Base-by-base conservation (phyloP, 2,329 filamentous ascomycete genomes). In the Colletotrichum sp. region DNA sequence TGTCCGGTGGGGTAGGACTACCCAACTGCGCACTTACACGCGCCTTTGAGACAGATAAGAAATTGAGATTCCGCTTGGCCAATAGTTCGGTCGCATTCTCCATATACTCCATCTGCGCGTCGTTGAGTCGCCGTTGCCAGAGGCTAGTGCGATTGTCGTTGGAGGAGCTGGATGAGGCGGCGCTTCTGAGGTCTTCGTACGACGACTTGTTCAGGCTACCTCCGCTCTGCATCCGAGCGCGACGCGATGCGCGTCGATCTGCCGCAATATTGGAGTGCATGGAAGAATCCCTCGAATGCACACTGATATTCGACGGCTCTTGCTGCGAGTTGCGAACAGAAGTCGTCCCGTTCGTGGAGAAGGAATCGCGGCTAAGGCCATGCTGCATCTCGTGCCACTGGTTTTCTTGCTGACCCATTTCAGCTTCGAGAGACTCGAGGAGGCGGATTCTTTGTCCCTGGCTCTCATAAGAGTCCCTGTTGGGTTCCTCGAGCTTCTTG, bases 371-470 rank as follows among this genome's bases (percentile, higher is more conserved):
- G 68, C 85, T 84, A 55, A 92, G 80, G 48, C 88, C 87, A 30
- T 87, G 84, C 72, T 91, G 90, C 83, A 93, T 87, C 66, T 88
- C 84, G 71, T 89, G 88, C 92, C 92, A 93, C 77, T 89, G 88
- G 70, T 86, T 86, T 79, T 92, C 90, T 79, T 93, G 89, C 77
- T 87, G 82, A 1, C 88, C 90, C 87, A 93, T 91, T 81, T 94
- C 92, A 76, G 85, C 85, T 79, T 94, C 92, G 2, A 94, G 84
- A 75, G 91, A 89, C 36, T 90, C 88, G 3, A 94, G 83, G 5
- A 93, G 85, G 39, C 85, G 86, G 73, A 89, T 82, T 32, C 87
- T 85, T 70, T 85, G 85, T 16, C 84, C 83, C 32, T 87, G 83
- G 76, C 83, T 87, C 69, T 84, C 84, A 9, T 80, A 80, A 1